phyloP scores from a whole-genome alignment of 2,329 filamentous ascomycete species.

The Alternaria sp. region DNA sequence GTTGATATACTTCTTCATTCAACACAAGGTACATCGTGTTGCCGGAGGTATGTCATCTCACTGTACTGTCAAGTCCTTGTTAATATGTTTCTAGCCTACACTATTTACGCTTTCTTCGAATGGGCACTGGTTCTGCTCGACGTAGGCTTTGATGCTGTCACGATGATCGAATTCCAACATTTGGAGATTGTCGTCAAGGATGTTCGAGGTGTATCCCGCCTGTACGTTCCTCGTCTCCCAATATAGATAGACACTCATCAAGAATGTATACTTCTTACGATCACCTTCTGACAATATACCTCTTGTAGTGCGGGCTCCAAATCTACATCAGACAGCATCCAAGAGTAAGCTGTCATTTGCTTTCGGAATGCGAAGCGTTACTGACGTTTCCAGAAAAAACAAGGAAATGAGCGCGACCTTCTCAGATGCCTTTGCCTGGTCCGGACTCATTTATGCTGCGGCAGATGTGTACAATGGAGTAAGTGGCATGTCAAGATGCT shows the following conservation, averaged over 20 bases:
- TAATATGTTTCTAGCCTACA: slow-evolving; percentile 75
- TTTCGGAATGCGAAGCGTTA: background rate
- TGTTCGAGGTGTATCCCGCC: slow-evolving; percentile 89
- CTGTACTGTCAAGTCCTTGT: slow-evolving; percentile 11
- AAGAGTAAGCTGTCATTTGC: slow-evolving; percentile 67
- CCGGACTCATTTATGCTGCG: slow-evolving; percentile 78
- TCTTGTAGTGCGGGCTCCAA: slow-evolving; percentile 58
- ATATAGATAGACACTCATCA: slow-evolving; percentile 69
- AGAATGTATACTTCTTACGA: slow-evolving; percentile 49
- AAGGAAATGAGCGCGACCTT: slow-evolving; percentile 76
- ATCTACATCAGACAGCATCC: slow-evolving; percentile 54
- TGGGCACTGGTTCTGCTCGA: slow-evolving; percentile 96
- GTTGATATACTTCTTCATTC: slow-evolving; percentile 95
- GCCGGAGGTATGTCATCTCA: slow-evolving; percentile 77
- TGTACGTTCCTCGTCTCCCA: slow-evolving; percentile 98
- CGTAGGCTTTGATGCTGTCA: slow-evolving; percentile 95
- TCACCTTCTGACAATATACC: slow-evolving; percentile 48
- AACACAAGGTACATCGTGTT: slow-evolving; percentile 96
- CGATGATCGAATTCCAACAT: slow-evolving; percentile 86
- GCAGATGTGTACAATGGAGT: slow-evolving; percentile 94
- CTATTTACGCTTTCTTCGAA: slow-evolving; percentile 96
- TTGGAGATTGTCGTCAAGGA: slow-evolving; percentile 91
- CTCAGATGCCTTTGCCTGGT: slow-evolving; percentile 75
- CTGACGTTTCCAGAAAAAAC: slow-evolving; percentile 69
- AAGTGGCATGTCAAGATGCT: slow-evolving; percentile 50